These are phyloP conservation scores for Colletotrichum sojae DNA, from an alignment of 2,329 filamentous ascomycete genomes.

Conservation along the genomic window DNA sequence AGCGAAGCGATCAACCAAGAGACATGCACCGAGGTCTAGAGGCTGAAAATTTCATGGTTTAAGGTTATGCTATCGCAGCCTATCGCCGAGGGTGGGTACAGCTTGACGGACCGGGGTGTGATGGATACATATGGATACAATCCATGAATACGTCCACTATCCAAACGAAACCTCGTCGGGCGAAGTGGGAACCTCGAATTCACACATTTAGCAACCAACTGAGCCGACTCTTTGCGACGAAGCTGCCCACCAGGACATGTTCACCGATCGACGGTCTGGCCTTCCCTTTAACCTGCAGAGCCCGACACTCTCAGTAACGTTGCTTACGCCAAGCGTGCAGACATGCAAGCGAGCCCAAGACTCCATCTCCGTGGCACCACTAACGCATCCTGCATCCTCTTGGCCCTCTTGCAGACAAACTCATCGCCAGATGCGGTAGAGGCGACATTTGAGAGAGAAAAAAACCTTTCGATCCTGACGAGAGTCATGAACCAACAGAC, in stretches of 20 bases:
- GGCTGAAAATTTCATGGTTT: background rate
- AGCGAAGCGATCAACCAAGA: background rate
- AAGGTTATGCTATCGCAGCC: constrained; percentile 18
- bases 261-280: too few species aligned
- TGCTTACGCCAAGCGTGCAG: background rate
- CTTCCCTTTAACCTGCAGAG: background rate
- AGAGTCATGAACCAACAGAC: background rate
- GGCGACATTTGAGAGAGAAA: background rate
- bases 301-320: background rate
- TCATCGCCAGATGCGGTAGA: background rate
- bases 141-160: too few species aligned
- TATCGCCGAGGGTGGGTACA: constrained; percentile 2
- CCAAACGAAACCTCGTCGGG: background rate
- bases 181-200: background rate
- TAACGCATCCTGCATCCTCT: background rate
- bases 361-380: constrained; percentile 1
- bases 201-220: background rate
- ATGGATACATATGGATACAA: too few species aligned
- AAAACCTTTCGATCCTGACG: background rate
- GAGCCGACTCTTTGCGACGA: too few species aligned
- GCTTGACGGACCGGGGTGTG: background rate
- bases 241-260: too few species aligned
- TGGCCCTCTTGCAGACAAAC: background rate
- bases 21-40: background rate
- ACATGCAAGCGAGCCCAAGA: background rate